phyloP scores from a whole-genome alignment of 805 yeast species.

The Priceomyces carsonii region DNA sequence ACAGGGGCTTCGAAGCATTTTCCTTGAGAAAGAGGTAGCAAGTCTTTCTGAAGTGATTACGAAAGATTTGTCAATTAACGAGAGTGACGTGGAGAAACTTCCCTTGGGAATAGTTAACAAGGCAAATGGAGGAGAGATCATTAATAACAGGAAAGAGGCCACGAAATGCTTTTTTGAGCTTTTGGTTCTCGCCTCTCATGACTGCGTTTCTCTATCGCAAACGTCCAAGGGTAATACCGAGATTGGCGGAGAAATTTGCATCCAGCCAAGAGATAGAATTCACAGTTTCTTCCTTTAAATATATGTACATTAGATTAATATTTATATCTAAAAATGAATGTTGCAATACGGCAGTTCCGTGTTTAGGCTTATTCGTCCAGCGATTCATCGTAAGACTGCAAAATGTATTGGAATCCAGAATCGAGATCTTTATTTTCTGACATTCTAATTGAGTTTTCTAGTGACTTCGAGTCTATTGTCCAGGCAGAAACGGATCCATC shows the following conservation, averaged over 20 bases:
- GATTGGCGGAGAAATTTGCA: constrained; percentile 60
- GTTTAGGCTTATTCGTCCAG: too few relatives aligned
- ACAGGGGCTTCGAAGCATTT: constrained; percentile 36
- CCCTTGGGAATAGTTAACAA: constrained; percentile 24
- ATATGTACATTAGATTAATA: too few relatives aligned
- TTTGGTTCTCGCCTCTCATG: constrained; percentile 76
- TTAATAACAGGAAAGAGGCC: constrained; percentile 56
- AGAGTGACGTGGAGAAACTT: constrained; percentile 9
- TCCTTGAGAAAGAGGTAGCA: constrained; percentile 22
- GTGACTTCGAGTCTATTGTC: constrained; percentile 10
- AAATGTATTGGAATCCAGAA: constrained; percentile 7
- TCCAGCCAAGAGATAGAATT: constrained; percentile 46
- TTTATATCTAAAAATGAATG: too few relatives aligned
- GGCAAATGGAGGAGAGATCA: constrained; percentile 5
- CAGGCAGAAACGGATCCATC: constrained; percentile 19
- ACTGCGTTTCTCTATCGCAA: constrained; percentile 66
- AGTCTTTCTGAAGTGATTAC: constrained; percentile 42
- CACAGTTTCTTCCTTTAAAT: constrained; percentile 15
- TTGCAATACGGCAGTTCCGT: too few relatives aligned
- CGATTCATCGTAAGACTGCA: constrained; percentile 1
- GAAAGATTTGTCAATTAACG: constrained; percentile 26
- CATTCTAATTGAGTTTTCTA: constrained; percentile 4
- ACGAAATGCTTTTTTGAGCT: constrained; percentile 79
- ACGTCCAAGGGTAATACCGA: constrained; percentile 22
- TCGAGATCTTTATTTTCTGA: constrained; percentile 12